Evolutionary conservation across 2,329 filamentous ascomycete genomes (phyloP).

Genomic region (Tolypocladium tundrense): DNA sequence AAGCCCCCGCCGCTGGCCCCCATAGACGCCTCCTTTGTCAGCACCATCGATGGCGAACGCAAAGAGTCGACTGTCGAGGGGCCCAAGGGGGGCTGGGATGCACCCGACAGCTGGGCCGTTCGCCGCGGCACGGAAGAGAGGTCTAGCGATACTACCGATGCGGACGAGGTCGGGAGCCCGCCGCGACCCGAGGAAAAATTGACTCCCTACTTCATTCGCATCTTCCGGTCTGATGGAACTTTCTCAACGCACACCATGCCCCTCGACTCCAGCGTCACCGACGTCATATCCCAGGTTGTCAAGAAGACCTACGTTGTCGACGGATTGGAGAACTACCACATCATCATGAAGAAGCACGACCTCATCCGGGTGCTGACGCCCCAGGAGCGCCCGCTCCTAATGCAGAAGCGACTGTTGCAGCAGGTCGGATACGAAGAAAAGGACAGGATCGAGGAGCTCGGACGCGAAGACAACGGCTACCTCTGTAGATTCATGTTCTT

Average conservation of each 20-base stretch:
- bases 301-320: conserved; percentile 93
- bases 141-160: conserved; percentile 43
- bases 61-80: conserved; percentile 21
- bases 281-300: conserved; percentile 81
- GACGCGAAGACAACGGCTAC: conserved; percentile 94
- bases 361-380: conserved; percentile 70
- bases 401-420: conserved; percentile 84
- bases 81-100: conserved; percentile 66
- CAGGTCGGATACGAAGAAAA: conserved; percentile 83
- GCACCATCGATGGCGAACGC: conserved; percentile 32
- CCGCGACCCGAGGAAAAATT: conserved; percentile 64
- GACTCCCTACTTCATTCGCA: conserved; percentile 79
- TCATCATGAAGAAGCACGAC: conserved; percentile 89
- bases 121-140: conserved; percentile 61
- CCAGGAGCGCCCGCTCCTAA: conserved; percentile 72
- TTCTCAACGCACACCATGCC: conserved; percentile 85
- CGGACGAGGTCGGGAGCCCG: conserved; percentile 59
- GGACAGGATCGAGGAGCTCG: conserved; percentile 85
- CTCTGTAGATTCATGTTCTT: conserved; percentile 93
- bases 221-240: conserved; percentile 88
- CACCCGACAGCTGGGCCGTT: conserved; percentile 94
- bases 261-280: conserved; percentile 73
- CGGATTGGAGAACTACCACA: conserved; percentile 86
- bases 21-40: conserved; percentile 47
- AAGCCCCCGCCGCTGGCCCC: conserved; percentile 61